phyloP scores from a whole-genome alignment of 2,329 filamentous ascomycete genomes.

The Monilinia fructigena region DNA sequence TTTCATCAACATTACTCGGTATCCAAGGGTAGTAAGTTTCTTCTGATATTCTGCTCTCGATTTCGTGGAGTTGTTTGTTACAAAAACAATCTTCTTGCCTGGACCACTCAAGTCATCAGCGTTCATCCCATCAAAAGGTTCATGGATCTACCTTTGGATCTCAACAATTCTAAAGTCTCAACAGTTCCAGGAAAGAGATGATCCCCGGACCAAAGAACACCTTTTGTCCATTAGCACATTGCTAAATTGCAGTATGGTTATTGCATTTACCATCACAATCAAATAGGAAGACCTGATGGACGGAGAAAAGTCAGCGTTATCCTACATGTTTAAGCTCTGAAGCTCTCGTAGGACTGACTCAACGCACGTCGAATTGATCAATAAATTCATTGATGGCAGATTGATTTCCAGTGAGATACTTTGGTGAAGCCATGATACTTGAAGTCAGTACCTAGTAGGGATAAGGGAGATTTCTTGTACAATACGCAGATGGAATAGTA shows the following conservation, averaged over 20 bases:
- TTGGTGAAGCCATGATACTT: constrained; percentile 40
- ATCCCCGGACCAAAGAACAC: constrained; percentile 95
- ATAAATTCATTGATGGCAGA: constrained; percentile 79
- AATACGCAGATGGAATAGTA: not conserved
- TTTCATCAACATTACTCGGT: constrained; percentile 76
- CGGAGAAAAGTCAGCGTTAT: constrained; percentile 31
- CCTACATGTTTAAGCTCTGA: constrained; percentile 13
- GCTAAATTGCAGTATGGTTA: constrained; percentile 26
- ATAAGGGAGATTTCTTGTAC: not conserved
- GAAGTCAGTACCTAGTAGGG: not conserved
- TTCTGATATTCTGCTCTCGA: constrained; percentile 88
- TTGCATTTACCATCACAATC: constrained; percentile 83
- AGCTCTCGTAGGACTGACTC: constrained; percentile 33
- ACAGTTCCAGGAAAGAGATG: constrained; percentile 81
- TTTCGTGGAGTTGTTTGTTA: constrained; percentile 99
- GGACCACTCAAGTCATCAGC: constrained; percentile 19
- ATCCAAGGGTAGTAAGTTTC: constrained; percentile 83
- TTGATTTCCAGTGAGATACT: constrained; percentile 76
- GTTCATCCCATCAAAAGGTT: not conserved
- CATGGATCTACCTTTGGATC: constrained; percentile 61
- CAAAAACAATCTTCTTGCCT: constrained; percentile 93
- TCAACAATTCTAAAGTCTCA: constrained; percentile 80
- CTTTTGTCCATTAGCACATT: constrained; percentile 46
- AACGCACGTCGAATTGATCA: constrained; percentile 84
- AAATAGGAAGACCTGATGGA: constrained; percentile 76